Conservation (phyloP, 768 basidiomycete species). For the Leucocoprinus leucothites region DNA sequence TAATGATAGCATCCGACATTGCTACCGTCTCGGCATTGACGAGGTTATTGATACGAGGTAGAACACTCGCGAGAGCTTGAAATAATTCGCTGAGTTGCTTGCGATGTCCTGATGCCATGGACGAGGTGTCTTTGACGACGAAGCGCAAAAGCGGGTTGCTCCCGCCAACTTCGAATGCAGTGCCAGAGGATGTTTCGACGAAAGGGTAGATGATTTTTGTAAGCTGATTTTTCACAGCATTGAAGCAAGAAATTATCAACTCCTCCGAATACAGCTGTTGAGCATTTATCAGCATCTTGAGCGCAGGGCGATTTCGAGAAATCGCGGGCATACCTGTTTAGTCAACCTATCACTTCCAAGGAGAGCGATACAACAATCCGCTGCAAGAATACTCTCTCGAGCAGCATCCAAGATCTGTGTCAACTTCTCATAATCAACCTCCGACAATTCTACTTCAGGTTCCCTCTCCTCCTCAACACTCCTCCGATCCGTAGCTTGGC, state of each 20-base stretch:
- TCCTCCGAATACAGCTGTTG: constrained; percentile 90
- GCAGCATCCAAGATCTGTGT: constrained; percentile 54
- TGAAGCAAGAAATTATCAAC: constrained; percentile 76
- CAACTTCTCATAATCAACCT: constrained; percentile 43
- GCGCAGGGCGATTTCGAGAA: neutral
- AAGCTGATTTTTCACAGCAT: constrained; percentile 76
- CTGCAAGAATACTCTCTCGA: constrained; percentile 74
- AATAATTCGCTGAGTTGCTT: constrained; percentile 52
- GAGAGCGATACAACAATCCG: constrained; percentile 78
- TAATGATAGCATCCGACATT: constrained; percentile 90
- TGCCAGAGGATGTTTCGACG: constrained; percentile 62
- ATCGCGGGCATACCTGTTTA: constrained; percentile 69
- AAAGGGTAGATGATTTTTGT: constrained; percentile 82
- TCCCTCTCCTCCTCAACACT: constrained; percentile 18
- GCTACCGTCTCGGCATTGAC: constrained; percentile 68
- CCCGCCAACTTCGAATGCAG: constrained; percentile 29
- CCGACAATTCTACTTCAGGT: constrained; percentile 13
- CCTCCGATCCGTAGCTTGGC: constrained; percentile 23
- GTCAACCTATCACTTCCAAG: constrained; percentile 76
- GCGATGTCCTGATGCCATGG: constrained; percentile 9
- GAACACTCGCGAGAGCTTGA: constrained; percentile 64
- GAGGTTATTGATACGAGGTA: constrained; percentile 74
- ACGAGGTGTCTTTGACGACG: constrained; percentile 48
- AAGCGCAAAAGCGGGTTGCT: constrained; percentile 48
- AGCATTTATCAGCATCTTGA: neutral